These are phyloP conservation scores for Boletus fagicola DNA, from an alignment of 768 basidiomycete species.

Conservation along the genomic window DNA sequence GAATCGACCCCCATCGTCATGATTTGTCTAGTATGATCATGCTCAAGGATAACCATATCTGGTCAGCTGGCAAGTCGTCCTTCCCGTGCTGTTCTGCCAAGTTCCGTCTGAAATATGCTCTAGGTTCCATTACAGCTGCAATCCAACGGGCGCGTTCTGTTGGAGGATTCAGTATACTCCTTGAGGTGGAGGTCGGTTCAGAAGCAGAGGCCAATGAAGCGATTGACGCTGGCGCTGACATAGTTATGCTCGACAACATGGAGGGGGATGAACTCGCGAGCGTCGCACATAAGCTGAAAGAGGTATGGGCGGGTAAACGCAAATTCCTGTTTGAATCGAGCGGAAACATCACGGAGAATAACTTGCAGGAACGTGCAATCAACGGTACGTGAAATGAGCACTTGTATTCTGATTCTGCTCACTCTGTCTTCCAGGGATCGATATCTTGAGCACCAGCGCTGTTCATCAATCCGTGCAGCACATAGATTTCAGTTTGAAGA, in stretches of 20 bases:
- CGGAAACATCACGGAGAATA: constrained; percentile 89
- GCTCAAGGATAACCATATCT: constrained; percentile 99
- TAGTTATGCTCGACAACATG: constrained; percentile 95
- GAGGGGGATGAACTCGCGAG: constrained; percentile 68
- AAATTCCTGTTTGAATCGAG: constrained; percentile 92
- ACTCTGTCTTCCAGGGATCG: constrained; percentile 64
- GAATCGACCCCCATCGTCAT: constrained; percentile 92
- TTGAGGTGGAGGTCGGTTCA: constrained; percentile 91
- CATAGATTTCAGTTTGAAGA: constrained; percentile 96
- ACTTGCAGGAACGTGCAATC: constrained; percentile 76
- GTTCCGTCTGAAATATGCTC: constrained; percentile 5
- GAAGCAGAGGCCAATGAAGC: constrained; percentile 94
- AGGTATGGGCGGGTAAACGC: constrained; percentile 75
- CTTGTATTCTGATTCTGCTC: neutral
- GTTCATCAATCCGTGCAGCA: constrained; percentile 93
- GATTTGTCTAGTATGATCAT: constrained; percentile 99
- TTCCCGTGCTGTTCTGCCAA: neutral
- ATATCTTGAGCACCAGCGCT: constrained; percentile 88
- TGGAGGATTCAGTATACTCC: constrained; percentile 85
- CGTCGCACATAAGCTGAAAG: constrained; percentile 69
- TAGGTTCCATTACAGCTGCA: constrained; percentile 88
- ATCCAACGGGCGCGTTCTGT: constrained; percentile 83
- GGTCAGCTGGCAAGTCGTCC: constrained; percentile 74
- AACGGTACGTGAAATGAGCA: constrained; percentile 53
- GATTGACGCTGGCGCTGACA: constrained; percentile 92